phyloP scores from a whole-genome alignment of 2,329 filamentous ascomycete genomes.

The Penicillium sp. region DNA sequence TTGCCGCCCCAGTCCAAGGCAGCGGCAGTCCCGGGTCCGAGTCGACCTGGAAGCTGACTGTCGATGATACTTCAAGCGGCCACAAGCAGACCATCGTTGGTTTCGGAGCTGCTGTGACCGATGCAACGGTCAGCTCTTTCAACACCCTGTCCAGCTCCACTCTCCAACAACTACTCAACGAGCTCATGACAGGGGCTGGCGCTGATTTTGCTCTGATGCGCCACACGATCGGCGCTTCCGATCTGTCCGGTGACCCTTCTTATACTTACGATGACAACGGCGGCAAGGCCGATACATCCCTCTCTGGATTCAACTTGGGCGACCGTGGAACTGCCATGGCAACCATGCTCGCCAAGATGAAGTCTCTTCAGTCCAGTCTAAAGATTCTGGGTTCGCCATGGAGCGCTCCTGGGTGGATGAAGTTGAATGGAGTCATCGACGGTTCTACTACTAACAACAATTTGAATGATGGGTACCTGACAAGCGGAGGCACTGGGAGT shows the following conservation, averaged over 20 bases:
- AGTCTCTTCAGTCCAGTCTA: slow-evolving; percentile 35
- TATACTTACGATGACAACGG: slow-evolving; percentile 45
- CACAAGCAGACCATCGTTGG: slow-evolving; percentile 34
- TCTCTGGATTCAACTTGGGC: slow-evolving; percentile 36
- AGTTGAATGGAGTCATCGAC: slow-evolving; percentile 38
- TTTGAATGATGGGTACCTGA: slow-evolving; percentile 31
- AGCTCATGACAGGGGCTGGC: slow-evolving; percentile 37
- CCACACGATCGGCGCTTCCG: slow-evolving; percentile 42
- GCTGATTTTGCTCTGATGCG: slow-evolving; percentile 43
- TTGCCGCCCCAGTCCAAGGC: slow-evolving; percentile 22
- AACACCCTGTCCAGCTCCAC: slow-evolving; percentile 31
- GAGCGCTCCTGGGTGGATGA: slow-evolving; percentile 45
- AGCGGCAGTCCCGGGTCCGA: slow-evolving; percentile 20
- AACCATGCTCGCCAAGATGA: slow-evolving; percentile 39
- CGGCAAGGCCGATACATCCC: slow-evolving; percentile 31
- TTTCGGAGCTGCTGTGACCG: slow-evolving; percentile 44
- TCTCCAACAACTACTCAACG: slow-evolving; percentile 34
- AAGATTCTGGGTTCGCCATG: slow-evolving; percentile 41
- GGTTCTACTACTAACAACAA: slow-evolving; percentile 34
- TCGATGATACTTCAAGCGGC: slow-evolving; percentile 29
- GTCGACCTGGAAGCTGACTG: slow-evolving; percentile 28
- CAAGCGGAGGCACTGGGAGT: slow-evolving; percentile 28
- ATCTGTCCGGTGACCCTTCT: slow-evolving; percentile 35
- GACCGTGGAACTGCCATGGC: slow-evolving; percentile 41
- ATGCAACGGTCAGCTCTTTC: slow-evolving; percentile 40